These are phyloP conservation scores for Apiospora koreana DNA, from an alignment of 2,329 filamentous ascomycete species.

Conservation along the genomic window DNA sequence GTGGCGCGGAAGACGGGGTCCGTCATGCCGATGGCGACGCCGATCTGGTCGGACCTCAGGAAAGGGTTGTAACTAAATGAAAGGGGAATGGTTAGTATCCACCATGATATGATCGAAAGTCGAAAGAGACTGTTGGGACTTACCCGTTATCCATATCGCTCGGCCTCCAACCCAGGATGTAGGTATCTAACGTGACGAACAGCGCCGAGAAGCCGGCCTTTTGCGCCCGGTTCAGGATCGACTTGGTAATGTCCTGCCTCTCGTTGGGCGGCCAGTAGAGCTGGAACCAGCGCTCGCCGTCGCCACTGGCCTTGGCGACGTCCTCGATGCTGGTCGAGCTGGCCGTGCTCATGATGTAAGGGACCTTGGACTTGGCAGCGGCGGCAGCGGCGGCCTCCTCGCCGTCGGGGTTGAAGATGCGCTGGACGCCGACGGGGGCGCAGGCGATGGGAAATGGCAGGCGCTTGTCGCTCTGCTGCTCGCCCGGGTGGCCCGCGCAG, in stretches of 20 bases:
- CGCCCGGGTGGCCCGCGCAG: not conserved
- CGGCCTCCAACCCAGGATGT: constrained; percentile 29
- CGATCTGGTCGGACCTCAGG: constrained; percentile 28
- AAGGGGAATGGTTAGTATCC: not conserved
- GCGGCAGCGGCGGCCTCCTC: constrained; percentile 25
- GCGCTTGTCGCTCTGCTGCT: not conserved
- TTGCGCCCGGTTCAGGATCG: constrained; percentile 23
- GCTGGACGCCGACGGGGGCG: constrained; percentile 29
- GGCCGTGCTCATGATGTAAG: constrained; percentile 29
- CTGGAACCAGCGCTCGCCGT: constrained; percentile 27
- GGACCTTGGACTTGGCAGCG: constrained; percentile 21
- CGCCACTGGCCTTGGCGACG: constrained; percentile 27
- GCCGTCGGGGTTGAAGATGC: constrained; percentile 28
- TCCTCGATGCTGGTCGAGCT: constrained; percentile 30
- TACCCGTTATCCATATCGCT: constrained; percentile 27
- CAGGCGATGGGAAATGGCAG: constrained; percentile 26
- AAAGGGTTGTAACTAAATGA: constrained; percentile 27
- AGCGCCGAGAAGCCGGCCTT: constrained; percentile 25
- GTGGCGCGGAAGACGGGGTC: constrained; percentile 27
- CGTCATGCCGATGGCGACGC: constrained; percentile 27
- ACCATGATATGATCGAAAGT: constrained; percentile 14
- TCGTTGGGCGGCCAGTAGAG: constrained; percentile 29
- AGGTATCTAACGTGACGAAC: constrained; percentile 29
- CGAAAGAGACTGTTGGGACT: constrained; percentile 19
- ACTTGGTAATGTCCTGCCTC: constrained; percentile 26